Base-by-base conservation (phyloP, 2,329 filamentous ascomycete genomes). In the Alternaria sp. region DNA sequence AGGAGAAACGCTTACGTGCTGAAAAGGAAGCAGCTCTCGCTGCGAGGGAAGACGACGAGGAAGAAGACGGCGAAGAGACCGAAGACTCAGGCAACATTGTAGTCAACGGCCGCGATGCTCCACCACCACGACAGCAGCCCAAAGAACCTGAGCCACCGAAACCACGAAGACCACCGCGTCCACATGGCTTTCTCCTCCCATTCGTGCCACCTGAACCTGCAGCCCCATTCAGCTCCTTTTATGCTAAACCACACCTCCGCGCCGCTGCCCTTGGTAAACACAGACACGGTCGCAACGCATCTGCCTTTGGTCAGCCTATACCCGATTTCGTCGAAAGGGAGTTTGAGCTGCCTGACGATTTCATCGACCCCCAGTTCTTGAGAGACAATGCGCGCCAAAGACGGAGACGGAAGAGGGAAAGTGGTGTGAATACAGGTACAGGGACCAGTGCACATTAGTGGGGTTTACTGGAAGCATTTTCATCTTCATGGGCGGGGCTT, bases 151-250 rank as follows among this genome's bases (percentile, higher is more conserved):
- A 69, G 12, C 60, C 64, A 6, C 73, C 73, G 0, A 72, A 75
- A 50, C 72, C 76, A 14, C 69, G 75, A 44, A 69, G 74, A 7
- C 73, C 75, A 0, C 73, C 74, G 11, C 71, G 74, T 40, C 71
- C 71, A 1, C 75, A 76, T 57, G 73, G 71, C 59, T 75, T 73
- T 54, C 45, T 78, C 7, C 63, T 78, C 4, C 73, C 74, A 4
- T 61, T 62, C 8, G 32, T 67, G 9, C 73, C 69, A 25, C 79
- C 60, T 46, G 69, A 78, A 57, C 74, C 82, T 32, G 77, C 82
- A 16, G 86, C 84, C 59, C 90, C 92, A 38, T 93, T 97, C 74
- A 90, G 84, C n/a, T 97, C 92, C 0, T 97, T 97, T 81, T 98
- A 93, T 75, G 79, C 85, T 18, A 93, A 95, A 79, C 88, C 86